A percentile compares a stretch with the other conserved stretches of the same genome.
Evolutionary conservation across 129 eudicot species (phyloP).

Genomic region (Helichrysum umbraculigerum): DNA sequence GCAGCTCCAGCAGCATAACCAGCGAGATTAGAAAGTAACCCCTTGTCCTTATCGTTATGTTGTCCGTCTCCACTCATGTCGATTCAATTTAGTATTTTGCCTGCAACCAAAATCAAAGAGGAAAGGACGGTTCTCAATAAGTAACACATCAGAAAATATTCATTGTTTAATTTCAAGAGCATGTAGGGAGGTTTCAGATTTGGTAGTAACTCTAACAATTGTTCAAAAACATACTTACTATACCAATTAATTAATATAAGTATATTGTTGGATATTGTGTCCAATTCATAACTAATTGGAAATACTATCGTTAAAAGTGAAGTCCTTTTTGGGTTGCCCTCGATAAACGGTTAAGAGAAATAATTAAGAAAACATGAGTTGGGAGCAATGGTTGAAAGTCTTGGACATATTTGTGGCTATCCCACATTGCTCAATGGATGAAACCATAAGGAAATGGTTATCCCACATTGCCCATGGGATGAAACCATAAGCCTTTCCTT

Average conservation of each 20-base stretch:
- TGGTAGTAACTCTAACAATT: neutral
- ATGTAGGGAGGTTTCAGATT: neutral
- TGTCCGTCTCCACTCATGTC: slow-evolving; percentile 58
- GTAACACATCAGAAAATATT: neutral
- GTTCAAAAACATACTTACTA: neutral
- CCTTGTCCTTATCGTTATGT: slow-evolving; percentile 51
- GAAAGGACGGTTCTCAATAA: neutral
- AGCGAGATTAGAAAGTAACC: slow-evolving; percentile 52
- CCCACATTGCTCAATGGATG: no score
- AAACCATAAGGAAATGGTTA: no score
- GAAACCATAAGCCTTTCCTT: no score
- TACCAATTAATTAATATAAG: neutral
- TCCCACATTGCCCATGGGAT: no score
- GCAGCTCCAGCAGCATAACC: slow-evolving; percentile 64
- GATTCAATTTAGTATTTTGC: slow-evolving; percentile 20
- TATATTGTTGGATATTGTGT: no score
- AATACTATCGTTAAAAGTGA: no score
- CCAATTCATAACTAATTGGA: no score
- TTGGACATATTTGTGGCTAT: no score
- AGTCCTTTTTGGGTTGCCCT: no score
- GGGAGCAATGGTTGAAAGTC: no score
- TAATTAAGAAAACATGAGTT: no score
- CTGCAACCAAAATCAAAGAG: slow-evolving; percentile 13
- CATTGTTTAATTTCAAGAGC: neutral
- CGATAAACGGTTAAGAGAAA: no score